Evolutionary conservation across 2,329 filamentous ascomycete species (phyloP).

Genomic region (Clonostachys sp.): DNA sequence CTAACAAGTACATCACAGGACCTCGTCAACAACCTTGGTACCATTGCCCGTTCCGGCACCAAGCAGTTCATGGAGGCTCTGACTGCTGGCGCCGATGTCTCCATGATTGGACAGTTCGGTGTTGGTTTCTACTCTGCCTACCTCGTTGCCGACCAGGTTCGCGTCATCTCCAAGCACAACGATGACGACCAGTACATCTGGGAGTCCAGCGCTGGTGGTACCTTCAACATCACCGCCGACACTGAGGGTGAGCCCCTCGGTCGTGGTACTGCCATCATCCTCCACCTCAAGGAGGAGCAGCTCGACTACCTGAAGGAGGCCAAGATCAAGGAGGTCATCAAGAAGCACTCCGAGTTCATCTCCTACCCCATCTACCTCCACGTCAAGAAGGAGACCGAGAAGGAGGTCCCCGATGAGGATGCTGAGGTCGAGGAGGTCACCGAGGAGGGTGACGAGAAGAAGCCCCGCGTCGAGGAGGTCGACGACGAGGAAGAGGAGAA

Average conservation of each 20-base stretch:
- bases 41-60: conserved; percentile 97
- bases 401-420: conserved; percentile 95
- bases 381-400: conserved; percentile 98
- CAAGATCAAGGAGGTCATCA: conserved; percentile 99
- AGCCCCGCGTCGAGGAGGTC: conserved; percentile 92
- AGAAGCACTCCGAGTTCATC: conserved; percentile 99
- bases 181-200: conserved; percentile 99
- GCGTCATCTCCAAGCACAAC: conserved; percentile 97
- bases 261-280: conserved; percentile 95
- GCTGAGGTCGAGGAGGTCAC: conserved; percentile 62
- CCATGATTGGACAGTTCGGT: conserved; percentile 99
- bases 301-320: conserved; percentile 95
- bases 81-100: conserved; percentile 96
- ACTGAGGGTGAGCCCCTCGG: conserved; percentile 87
- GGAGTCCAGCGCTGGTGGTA: conserved; percentile 96
- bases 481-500: conserved; percentile 80
- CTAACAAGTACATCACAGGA: conserved; percentile 48
- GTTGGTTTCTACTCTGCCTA: conserved; percentile 99
- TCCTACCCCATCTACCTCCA: conserved; percentile 99
- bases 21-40: conserved; percentile 99
- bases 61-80: conserved; percentile 99
- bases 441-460: conserved; percentile 83
- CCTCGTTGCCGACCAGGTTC: conserved; percentile 95
- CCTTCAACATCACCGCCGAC: conserved; percentile 89
- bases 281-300: conserved; percentile 99